Base-by-base conservation (phyloP, 1,284 basidiomycete species). In the Marasmius fiardii region DNA sequence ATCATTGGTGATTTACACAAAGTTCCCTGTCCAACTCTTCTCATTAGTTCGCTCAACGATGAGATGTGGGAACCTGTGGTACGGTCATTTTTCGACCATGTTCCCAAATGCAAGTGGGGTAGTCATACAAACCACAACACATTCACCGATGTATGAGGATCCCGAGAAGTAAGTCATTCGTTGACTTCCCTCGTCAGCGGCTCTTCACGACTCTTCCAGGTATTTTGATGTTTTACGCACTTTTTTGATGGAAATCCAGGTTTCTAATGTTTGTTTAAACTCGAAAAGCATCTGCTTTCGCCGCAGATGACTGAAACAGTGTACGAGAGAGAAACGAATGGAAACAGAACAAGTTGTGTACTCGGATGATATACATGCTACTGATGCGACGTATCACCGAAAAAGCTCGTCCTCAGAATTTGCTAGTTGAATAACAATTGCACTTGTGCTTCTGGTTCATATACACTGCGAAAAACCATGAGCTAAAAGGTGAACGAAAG, bases 101-200 rank as follows among this genome's bases (percentile, higher is more conserved):
- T 56, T 26, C 43, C 50, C 10, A 34, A 51, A 4, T 56, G 55
- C 43, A 56, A 56, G 21, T 56, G 55, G n/a, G 55, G 51, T 52
- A 6, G 55, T 52, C 20, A 45, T 52, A n/a, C 18, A 56, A 14
- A 39, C 28, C 28, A 18, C 31, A 34, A 43, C 55, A 14, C 55
- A 56, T 41, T 26, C 52, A 18, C 55, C 55, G 5, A 48, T 56
- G 43, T 56, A 48, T 31, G 51, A 56, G 39, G 55, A 51, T 20
- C 43, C 55, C n/a, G 43, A 52, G 37, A 56, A 21, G 55, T 56
- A 33, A 20, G 34, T 37, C 23, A 12, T 37, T 21, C 18, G 16
- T 23, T 8, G 7, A 16, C 20, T 50, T 31, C n/a, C 39, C 26
- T 31, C 20, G 14, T 26, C 20, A 33, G 12, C n/a, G 12, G 41